Percentiles rank a stretch among this genome's conserved stretches.
Evolutionary conservation across 345 rosid genomes (phyloP).

Genomic region (Eucalyptus sp.): DNA sequence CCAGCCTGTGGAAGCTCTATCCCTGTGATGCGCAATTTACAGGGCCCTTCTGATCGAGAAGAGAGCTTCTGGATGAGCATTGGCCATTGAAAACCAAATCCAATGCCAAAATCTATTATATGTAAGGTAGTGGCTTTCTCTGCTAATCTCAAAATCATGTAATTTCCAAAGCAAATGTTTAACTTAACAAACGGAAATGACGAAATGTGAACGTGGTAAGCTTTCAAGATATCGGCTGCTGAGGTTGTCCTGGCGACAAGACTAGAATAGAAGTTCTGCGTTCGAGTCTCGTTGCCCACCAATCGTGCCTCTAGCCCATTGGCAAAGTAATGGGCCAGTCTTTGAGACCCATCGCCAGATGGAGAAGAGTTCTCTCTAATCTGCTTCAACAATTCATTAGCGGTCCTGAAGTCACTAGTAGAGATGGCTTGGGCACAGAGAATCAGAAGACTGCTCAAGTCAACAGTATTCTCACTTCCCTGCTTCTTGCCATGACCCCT

Average conservation of each 20-base stretch:
- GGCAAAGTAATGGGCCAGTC: slow-evolving; percentile 77
- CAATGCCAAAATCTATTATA: neutral
- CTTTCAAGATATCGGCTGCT: slow-evolving; percentile 9
- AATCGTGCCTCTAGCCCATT: slow-evolving; percentile 74
- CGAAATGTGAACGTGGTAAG: slow-evolving; percentile 4
- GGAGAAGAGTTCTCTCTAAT: slow-evolving; percentile 61
- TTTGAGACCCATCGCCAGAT: slow-evolving; percentile 63
- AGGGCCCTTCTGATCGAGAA: slow-evolving; percentile 28
- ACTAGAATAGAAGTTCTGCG: slow-evolving; percentile 9
- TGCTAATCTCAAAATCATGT: neutral
- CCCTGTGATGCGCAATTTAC: slow-evolving; percentile 72
- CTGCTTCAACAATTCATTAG: slow-evolving; percentile 65
- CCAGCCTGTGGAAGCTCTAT: slow-evolving; percentile 80
- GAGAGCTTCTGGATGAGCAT: slow-evolving; percentile 57
- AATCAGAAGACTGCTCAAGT: slow-evolving; percentile 50
- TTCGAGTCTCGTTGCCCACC: slow-evolving; percentile 27
- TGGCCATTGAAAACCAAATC: slow-evolving; percentile 53
- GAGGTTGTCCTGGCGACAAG: neutral
- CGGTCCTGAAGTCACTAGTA: slow-evolving; percentile 47
- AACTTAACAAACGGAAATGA: slow-evolving; percentile 10
- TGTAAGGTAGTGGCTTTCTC: slow-evolving; percentile 10
- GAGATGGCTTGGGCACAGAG: slow-evolving; percentile 79
- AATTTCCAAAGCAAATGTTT: slow-evolving; percentile 6
- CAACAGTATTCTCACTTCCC: slow-evolving; percentile 33
- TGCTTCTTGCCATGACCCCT: slow-evolving; percentile 30